Evolutionary conservation across 768 basidiomycete genomes (phyloP), one percentile per base, ranked within the genome.

Genomic region (Russula abietina): DNA sequence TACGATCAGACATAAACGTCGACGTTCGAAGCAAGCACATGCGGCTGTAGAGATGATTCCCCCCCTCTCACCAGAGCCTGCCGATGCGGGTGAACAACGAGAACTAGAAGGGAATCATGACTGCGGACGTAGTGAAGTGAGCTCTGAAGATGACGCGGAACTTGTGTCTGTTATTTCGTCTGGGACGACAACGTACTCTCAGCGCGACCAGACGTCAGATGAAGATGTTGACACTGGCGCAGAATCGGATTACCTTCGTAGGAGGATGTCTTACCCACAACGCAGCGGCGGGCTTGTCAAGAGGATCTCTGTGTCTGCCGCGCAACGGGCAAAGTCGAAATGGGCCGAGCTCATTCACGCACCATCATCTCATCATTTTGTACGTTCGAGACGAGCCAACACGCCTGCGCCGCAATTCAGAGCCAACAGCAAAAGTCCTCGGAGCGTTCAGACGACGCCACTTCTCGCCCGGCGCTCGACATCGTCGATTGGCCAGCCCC

Each of bases 81-180:
- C 46, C 12, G 65, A 62, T 3, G 26, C 11, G 3, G 46, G 38
- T 5, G 77, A 78, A 7, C 67, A 66, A 12, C 74, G 71, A 12
- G 71, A 75, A 10, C 72, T 75, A 17, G 73, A 72, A 11, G 72
- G 73, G 41, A 70, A 71, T 9, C 78, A 74, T 6, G 65, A 66
- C 39, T 30, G 43, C 39, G 33, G n/a, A 16, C 51, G 19, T 32
- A 60, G 61, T 26, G 55, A 59, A 8, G 50, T 53, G 17, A 68
- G 65, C 39, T 68, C 67, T 8, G 80, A 79, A 19, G 78, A 79
- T n/a, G 75, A 70, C 3, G 76, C 69, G 38, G 81, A 86, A 67
- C 79, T 77, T 0, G 78, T 75, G 12, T 87, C 86, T 3, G 69
- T 83, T 57, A 78, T 76, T 30, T 89, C 81, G 4, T 83, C 83